These are phyloP conservation scores for Meyerozyma smithsonii DNA, from an alignment of 1,139 yeast species.

Conservation along the genomic window DNA sequence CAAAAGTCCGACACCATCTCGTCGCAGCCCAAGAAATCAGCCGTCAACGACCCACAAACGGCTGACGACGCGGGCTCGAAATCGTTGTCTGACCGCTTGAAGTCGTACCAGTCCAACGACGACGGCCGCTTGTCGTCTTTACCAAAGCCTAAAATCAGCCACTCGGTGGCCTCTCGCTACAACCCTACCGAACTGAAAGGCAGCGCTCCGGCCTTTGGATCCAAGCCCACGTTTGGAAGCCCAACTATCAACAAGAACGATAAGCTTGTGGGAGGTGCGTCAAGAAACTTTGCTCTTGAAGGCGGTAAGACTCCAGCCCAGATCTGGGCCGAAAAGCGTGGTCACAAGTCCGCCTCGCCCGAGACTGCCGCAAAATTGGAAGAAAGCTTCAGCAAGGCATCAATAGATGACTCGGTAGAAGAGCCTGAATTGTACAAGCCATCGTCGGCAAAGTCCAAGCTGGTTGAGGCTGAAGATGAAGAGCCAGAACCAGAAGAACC, in stretches of 20 bases:
- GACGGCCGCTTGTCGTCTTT: slow-evolving; percentile 55
- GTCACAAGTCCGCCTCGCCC: slow-evolving; percentile 44
- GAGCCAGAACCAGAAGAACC: slow-evolving; percentile 16
- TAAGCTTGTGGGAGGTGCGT: slow-evolving; percentile 57
- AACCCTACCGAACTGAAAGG: slow-evolving; percentile 20
- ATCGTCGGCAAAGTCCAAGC: neutral
- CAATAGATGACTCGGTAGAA: slow-evolving; percentile 7
- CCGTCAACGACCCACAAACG: slow-evolving; percentile 12
- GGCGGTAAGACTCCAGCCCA: slow-evolving; percentile 93
- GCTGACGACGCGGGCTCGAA: slow-evolving; percentile 19
- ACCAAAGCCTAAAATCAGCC: slow-evolving; percentile 59
- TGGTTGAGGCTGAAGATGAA: too few species aligned
- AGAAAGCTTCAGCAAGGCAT: slow-evolving; percentile 7
- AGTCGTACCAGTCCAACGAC: slow-evolving; percentile 26
- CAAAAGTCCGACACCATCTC: slow-evolving; percentile 46
- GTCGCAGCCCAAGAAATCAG: slow-evolving; percentile 36
- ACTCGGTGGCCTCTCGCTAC: slow-evolving; percentile 52
- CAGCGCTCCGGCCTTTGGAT: slow-evolving; percentile 35
- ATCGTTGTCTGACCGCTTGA: slow-evolving; percentile 42
- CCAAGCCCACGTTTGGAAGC: slow-evolving; percentile 44
- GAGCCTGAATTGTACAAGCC: slow-evolving; percentile 3
- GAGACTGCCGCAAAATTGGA: slow-evolving; percentile 14
- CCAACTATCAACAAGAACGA: slow-evolving; percentile 17
- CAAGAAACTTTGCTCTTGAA: slow-evolving; percentile 65
- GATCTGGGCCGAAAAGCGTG: slow-evolving; percentile 90